phyloP scores from a whole-genome alignment of 495 filamentous ascomycete genomes.

The Talaromyces ruber region DNA sequence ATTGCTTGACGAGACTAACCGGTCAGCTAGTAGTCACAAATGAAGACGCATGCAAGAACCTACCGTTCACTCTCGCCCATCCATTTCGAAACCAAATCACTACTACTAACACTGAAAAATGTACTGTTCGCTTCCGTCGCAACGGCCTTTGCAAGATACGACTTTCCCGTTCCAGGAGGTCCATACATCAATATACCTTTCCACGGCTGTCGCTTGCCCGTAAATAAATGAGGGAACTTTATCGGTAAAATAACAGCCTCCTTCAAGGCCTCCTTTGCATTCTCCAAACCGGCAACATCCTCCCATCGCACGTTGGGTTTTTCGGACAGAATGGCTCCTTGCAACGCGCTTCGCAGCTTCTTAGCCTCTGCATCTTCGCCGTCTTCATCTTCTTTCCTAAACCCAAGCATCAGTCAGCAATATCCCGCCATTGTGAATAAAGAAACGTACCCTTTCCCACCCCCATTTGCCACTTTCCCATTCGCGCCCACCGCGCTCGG shows the following conservation, averaged over 20 bases:
- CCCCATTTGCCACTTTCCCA: constrained; percentile 65
- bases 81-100: constrained; percentile 96
- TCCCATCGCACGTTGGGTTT: constrained; percentile 96
- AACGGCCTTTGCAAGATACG: constrained; percentile 92
- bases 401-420: background rate
- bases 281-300: constrained; percentile 93
- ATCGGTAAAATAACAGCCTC: constrained; percentile 96
- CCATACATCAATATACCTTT: constrained; percentile 96
- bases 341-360: constrained; percentile 83
- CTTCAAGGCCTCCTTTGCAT: constrained; percentile 93
- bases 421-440: background rate
- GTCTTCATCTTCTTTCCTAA: constrained; percentile 53
- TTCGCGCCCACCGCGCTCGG: constrained; percentile 80
- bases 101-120: constrained; percentile 98
- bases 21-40: background rate
- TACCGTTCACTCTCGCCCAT: constrained; percentile 97
- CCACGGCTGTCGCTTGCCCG: constrained; percentile 96
- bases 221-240: constrained; percentile 95
- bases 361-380: constrained; percentile 82
- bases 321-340: constrained; percentile 87
- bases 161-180: constrained; percentile 94
- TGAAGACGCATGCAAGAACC: constrained; percentile 27
- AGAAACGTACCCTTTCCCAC: constrained; percentile 51
- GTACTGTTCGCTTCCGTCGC: constrained; percentile 98
- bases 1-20: constrained; percentile 81